Conservation (phyloP, 208 protist species). For the Trypanosoma cruzi region DNA sequence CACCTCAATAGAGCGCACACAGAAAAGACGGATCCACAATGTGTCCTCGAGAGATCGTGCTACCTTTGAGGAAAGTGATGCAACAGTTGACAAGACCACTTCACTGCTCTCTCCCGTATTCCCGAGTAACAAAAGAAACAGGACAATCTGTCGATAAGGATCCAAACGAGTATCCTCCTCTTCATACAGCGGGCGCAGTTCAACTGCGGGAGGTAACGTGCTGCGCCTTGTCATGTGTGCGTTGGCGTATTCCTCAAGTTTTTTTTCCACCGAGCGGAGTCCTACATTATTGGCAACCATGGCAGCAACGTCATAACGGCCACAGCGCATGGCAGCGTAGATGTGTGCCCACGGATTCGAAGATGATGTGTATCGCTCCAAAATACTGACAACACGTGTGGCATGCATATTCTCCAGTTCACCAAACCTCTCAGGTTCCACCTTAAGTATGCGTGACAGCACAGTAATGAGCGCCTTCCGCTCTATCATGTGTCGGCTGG, state of each 20-base stretch:
- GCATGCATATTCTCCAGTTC: constrained; percentile 60
- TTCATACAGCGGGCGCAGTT: constrained; percentile 62
- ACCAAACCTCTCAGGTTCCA: constrained; percentile 53
- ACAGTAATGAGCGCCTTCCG: constrained; percentile 51
- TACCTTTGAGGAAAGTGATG: constrained; percentile 44
- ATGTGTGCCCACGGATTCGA: constrained; percentile 62
- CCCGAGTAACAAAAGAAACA: constrained; percentile 77
- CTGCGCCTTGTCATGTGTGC: constrained; percentile 37
- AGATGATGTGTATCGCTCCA: constrained; percentile 42
- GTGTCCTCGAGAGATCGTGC: constrained; percentile 67
- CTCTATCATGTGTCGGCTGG: constrained; percentile 72
- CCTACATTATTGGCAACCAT: constrained; percentile 44
- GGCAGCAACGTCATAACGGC: constrained; percentile 76
- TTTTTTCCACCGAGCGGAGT: constrained; percentile 35
- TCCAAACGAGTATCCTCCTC: constrained; percentile 55
- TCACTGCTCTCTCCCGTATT: constrained; percentile 51
- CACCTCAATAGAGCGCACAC: constrained; percentile 22
- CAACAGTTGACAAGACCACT: constrained; percentile 54
- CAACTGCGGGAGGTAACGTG: constrained; percentile 32
- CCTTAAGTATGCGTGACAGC: constrained; percentile 43
- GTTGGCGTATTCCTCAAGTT: constrained; percentile 36
- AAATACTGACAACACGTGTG: constrained; percentile 47
- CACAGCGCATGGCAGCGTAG: constrained; percentile 74
- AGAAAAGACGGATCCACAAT: constrained; percentile 44
- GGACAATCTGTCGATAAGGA: constrained; percentile 67